Percentiles rank a stretch among this genome's conserved stretches.
Conservation (phyloP, 352 stramenopile species). For the Pythium diclinum region DNA sequence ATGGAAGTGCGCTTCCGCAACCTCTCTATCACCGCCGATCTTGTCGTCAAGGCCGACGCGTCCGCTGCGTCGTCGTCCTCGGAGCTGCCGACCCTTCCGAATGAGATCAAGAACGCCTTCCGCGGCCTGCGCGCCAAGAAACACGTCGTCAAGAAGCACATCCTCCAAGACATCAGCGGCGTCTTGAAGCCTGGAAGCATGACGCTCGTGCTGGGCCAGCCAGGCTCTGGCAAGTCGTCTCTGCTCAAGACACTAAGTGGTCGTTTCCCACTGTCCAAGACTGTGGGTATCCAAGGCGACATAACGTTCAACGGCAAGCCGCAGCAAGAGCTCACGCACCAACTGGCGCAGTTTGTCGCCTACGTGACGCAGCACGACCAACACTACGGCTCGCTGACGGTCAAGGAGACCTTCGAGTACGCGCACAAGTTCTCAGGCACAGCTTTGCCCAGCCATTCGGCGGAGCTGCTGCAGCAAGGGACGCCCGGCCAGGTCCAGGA, state of each 20-base stretch:
- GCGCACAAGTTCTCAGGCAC: constrained; percentile 26
- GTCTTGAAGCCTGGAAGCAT: constrained; percentile 44
- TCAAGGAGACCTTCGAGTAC: constrained; percentile 36
- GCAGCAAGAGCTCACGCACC: constrained; percentile 28
- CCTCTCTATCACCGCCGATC: constrained; percentile 24
- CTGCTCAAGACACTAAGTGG: constrained; percentile 39
- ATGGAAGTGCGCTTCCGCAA: constrained; percentile 39
- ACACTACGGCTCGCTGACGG: constrained; percentile 33
- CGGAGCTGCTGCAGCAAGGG: constrained; percentile 22
- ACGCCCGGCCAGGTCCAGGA: constrained; percentile 23
- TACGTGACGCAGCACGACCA: constrained; percentile 33
- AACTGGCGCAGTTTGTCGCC: constrained; percentile 31
- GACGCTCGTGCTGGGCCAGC: constrained; percentile 35
- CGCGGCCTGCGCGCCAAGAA: constrained; percentile 35
- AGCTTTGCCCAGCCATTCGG: constrained; percentile 8
- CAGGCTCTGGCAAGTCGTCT: constrained; percentile 36
- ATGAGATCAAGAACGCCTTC: constrained; percentile 38
- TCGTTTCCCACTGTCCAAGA: constrained; percentile 41
- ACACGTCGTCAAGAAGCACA: constrained; percentile 40
- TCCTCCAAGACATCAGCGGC: constrained; percentile 46
- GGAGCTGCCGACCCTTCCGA: constrained; percentile 44
- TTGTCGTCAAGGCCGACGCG: constrained; percentile 23
- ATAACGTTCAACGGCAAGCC: constrained; percentile 48
- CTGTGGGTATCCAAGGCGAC: constrained; percentile 34
- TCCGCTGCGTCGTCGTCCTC: constrained; percentile 12